A percentile compares a stretch with the other conserved stretches of the same genome.
phyloP scores from a whole-genome alignment of 2,329 filamentous ascomycete species.

The Metarhizium brunneum region DNA sequence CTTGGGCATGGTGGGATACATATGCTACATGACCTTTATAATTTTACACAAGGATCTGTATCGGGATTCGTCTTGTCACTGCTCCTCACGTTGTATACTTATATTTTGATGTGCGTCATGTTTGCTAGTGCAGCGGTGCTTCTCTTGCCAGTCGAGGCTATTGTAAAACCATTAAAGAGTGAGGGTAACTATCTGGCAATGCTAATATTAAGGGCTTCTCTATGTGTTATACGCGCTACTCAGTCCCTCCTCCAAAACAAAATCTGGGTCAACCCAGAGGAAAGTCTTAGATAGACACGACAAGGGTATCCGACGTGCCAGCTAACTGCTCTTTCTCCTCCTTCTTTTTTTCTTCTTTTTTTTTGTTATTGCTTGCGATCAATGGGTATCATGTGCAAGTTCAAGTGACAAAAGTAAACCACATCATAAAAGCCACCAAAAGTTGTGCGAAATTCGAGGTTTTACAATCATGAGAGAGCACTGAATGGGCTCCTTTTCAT shows the following conservation, averaged over 20 bases:
- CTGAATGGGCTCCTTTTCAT: conserved; percentile 74
- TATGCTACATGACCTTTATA: no score
- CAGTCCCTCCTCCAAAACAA: neutral
- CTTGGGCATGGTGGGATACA: no score
- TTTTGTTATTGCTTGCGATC: neutral
- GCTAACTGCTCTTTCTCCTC: neutral
- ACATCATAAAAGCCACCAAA: neutral
- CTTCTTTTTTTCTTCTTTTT: conserved; percentile 1
- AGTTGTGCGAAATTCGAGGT: neutral
- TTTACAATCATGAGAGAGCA: neutral
- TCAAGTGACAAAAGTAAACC: neutral
- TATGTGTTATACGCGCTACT: neutral
- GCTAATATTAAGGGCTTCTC: neutral
- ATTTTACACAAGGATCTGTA: no score
- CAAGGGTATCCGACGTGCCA: neutral
- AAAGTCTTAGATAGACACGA: neutral
- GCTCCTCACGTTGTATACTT: neutral
- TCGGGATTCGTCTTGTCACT: neutral
- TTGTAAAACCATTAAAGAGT: neutral
- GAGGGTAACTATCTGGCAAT: neutral
- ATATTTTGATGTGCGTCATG: neutral
- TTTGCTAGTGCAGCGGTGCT: neutral
- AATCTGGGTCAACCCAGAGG: neutral
- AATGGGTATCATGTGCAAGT: conserved; percentile 9
- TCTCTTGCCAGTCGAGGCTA: neutral